Conservation (phyloP, 169 alveolate genomes). For the Fabrea salina region DNA sequence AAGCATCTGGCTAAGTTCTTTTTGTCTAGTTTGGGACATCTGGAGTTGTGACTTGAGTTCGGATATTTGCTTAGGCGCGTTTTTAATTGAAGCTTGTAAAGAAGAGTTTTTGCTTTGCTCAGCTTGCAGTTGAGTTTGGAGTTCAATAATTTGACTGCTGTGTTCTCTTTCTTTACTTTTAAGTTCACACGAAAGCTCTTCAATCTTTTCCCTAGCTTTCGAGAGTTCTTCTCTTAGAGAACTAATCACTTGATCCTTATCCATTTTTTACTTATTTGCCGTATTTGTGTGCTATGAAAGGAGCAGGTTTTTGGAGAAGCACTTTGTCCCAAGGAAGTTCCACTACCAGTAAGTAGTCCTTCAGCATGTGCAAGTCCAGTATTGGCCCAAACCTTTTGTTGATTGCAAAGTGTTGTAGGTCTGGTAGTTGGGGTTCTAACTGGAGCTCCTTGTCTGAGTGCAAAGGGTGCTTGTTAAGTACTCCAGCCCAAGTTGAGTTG, state of each 20-base stretch:
- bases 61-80: background rate
- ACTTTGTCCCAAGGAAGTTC: slow-evolving; percentile 23
- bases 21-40: too few species aligned
- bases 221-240: background rate
- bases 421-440: background rate
- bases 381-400: slow-evolving; percentile 32
- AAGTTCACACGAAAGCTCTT: background rate
- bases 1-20: background rate
- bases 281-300: slow-evolving; percentile 11
- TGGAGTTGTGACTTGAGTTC: slow-evolving; percentile 8
- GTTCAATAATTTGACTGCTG: background rate
- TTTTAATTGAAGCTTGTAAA: too few species aligned
- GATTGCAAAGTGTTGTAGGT: background rate
- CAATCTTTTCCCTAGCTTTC: background rate
- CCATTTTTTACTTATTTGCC: background rate
- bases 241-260: background rate
- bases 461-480: slow-evolving; percentile 3
- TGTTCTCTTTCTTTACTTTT: background rate
- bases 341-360: background rate
- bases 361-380: background rate
- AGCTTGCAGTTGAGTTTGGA: too few species aligned
- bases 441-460: background rate
- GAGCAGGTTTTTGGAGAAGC: background rate
- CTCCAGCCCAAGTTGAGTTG: slow-evolving; percentile 18
- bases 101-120: too few species aligned